Evolutionary conservation across 352 stramenopile species (phyloP).

Genomic region (Bremia lactucae): DNA sequence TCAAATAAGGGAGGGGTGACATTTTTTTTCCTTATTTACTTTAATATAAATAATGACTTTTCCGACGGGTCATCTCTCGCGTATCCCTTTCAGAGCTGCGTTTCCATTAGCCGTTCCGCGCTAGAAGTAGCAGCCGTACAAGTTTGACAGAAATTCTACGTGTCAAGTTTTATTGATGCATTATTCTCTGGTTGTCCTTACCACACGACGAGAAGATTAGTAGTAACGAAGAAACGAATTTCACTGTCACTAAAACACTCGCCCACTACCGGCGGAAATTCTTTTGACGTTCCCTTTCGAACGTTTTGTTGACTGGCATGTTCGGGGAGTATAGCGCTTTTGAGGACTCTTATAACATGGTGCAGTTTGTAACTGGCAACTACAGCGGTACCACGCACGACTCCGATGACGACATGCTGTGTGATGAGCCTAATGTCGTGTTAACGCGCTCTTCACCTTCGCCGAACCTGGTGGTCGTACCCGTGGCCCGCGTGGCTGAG

Average conservation of each 20-base stretch:
- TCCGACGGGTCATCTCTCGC: conserved; percentile 4
- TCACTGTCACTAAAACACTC: conserved; percentile 20
- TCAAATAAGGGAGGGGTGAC: conserved; percentile 8
- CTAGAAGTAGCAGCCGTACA: conserved; percentile 26
- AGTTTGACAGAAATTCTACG: no score
- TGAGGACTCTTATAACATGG: conserved; percentile 5
- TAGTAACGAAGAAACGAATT: conserved; percentile 22
- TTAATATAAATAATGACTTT: conserved; percentile 9
- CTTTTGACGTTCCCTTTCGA: conserved; percentile 1
- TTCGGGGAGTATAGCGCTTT: conserved; percentile 13
- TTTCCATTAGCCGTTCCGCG: conserved; percentile 23
- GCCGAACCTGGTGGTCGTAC: conserved; percentile 21
- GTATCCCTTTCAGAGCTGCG: conserved; percentile 7
- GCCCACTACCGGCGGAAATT: conserved; percentile 10
- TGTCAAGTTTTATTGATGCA: conserved; percentile 1
- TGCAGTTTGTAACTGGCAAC: conserved; percentile 42
- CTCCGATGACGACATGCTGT: conserved; percentile 47
- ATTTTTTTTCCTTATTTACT: not conserved
- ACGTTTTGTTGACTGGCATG: conserved; percentile 7
- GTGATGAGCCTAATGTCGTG: conserved; percentile 25
- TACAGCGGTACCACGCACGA: conserved; percentile 19
- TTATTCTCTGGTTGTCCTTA: not conserved
- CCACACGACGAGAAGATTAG: conserved; percentile 3
- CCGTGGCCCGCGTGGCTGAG: conserved; percentile 18
- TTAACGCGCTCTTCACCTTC: conserved; percentile 48